A percentile compares a stretch with the other conserved stretches of the same genome.
These are phyloP conservation scores for Trametes cinnabarina DNA, from an alignment of 768 basidiomycete species.

Conservation along the genomic window DNA sequence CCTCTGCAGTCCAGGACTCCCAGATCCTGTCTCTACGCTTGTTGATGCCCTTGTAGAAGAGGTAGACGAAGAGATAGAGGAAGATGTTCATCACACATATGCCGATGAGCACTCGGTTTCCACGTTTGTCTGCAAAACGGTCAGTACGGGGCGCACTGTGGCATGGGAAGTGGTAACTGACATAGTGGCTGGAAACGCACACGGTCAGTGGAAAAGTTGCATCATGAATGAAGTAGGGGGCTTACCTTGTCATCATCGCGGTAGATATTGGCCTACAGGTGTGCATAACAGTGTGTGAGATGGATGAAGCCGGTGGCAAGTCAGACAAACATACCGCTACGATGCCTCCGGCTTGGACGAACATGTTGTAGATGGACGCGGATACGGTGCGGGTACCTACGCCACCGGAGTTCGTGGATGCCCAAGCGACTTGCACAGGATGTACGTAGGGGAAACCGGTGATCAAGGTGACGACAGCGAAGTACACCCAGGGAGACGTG, in stretches of 20 bases:
- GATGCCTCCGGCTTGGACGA: conserved; percentile 57
- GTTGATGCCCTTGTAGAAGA: conserved; percentile 58
- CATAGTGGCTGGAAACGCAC: conserved; percentile 24
- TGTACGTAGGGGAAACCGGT: conserved; percentile 46
- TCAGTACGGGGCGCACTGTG: background rate
- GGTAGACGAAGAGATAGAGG: conserved; percentile 48
- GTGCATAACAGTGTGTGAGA: background rate
- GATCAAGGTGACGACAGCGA: conserved; percentile 51
- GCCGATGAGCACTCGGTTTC: conserved; percentile 54
- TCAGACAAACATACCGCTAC: conserved; percentile 34
- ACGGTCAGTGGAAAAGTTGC: background rate
- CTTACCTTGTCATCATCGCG: conserved; percentile 43
- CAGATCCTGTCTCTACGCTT: conserved; percentile 48
- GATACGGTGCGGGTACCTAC: conserved; percentile 53
- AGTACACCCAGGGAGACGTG: conserved; percentile 60
- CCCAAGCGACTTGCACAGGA: conserved; percentile 47
- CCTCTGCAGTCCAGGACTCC: conserved; percentile 47
- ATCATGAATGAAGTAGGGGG: background rate
- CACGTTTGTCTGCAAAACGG: conserved; percentile 49
- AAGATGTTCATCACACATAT: conserved; percentile 53
- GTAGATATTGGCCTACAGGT: conserved; percentile 50
- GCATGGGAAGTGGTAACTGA: background rate
- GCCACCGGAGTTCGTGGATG: conserved; percentile 57
- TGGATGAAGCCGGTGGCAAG: background rate
- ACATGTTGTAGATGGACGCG: conserved; percentile 60